These are phyloP conservation scores for Coprinopsis sp. DNA, from an alignment of 768 basidiomycete species.

Conservation along the genomic window DNA sequence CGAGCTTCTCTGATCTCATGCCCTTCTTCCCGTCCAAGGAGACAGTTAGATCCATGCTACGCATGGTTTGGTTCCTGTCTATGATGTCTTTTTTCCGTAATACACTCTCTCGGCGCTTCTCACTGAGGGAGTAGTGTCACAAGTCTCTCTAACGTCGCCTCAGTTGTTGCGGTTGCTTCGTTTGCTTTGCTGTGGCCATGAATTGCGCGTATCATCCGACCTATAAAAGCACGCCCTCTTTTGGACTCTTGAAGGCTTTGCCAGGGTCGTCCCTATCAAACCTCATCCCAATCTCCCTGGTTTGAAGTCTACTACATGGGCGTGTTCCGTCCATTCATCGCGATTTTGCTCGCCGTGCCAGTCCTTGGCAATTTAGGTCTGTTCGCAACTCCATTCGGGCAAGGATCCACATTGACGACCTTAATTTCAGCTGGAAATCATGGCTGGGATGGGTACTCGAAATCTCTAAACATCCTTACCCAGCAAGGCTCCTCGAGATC, in stretches of 20 bases:
- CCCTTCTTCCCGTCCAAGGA: background rate
- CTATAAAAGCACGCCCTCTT: background rate
- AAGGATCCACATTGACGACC: background rate
- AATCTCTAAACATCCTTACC: constrained; percentile 30
- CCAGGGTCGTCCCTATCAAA: background rate
- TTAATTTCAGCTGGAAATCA: constrained; percentile 28
- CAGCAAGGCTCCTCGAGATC: constrained; percentile 17
- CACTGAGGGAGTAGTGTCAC: too few relatives aligned
- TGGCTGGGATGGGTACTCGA: constrained; percentile 31
- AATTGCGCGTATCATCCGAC: background rate
- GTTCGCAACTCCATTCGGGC: constrained; percentile 8
- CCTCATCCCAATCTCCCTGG: background rate
- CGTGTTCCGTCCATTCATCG: constrained; percentile 16
- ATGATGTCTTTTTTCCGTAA: too few relatives aligned
- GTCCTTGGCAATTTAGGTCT: constrained; percentile 22
- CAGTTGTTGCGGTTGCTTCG: background rate
- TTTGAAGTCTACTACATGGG: background rate
- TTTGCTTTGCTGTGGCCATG: too few relatives aligned
- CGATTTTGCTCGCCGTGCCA: constrained; percentile 21
- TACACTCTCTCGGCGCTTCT: too few relatives aligned
- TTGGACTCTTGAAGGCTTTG: constrained; percentile 2
- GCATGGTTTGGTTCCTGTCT: too few relatives aligned
- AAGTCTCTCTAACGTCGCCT: background rate
- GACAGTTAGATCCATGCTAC: too few relatives aligned
- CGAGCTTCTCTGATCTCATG: background rate